phyloP scores from a whole-genome alignment of 2,329 filamentous ascomycete species.

The Calonectria honghensis region DNA sequence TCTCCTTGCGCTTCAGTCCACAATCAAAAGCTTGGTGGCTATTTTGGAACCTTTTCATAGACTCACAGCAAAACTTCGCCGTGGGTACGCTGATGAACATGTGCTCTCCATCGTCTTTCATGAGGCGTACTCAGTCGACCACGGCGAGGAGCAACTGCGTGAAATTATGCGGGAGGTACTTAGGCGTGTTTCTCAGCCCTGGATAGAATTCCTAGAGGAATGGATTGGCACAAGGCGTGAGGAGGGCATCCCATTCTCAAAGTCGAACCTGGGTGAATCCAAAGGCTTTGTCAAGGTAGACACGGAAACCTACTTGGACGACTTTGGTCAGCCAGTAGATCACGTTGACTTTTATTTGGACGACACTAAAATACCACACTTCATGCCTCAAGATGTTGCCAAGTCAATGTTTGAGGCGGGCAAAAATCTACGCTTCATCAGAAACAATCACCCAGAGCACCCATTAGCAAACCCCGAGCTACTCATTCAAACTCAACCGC shows the following conservation, averaged over 20 bases:
- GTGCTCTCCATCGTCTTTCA: conserved; percentile 78
- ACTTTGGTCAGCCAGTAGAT: conserved; percentile 74
- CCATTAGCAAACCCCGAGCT: conserved; percentile 75
- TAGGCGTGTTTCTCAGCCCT: conserved; percentile 77
- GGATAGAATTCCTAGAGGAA: conserved; percentile 79
- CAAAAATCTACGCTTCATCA: conserved; percentile 83
- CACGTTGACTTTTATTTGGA: conserved; percentile 79
- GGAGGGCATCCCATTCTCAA: conserved; percentile 72
- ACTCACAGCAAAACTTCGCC: conserved; percentile 69
- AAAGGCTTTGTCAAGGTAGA: conserved; percentile 78
- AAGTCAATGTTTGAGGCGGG: conserved; percentile 86
- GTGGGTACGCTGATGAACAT: conserved; percentile 73
- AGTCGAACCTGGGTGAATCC: conserved; percentile 63
- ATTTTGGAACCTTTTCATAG: conserved; percentile 72
- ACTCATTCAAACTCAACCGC: conserved; percentile 69
- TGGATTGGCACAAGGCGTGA: conserved; percentile 84
- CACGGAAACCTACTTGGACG: conserved; percentile 72
- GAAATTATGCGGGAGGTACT: conserved; percentile 81
- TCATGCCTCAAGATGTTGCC: conserved; percentile 82
- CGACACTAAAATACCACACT: conserved; percentile 79
- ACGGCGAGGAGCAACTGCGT: conserved; percentile 76
- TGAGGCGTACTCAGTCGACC: conserved; percentile 78
- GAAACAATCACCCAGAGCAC: conserved; percentile 81
- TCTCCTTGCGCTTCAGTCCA: conserved; percentile 71
- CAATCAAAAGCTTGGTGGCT: conserved; percentile 66